A percentile compares a stretch with the other conserved stretches of the same genome.
Conservation (phyloP, 2,329 filamentous ascomycete genomes). For the Fusarium buxicola region DNA sequence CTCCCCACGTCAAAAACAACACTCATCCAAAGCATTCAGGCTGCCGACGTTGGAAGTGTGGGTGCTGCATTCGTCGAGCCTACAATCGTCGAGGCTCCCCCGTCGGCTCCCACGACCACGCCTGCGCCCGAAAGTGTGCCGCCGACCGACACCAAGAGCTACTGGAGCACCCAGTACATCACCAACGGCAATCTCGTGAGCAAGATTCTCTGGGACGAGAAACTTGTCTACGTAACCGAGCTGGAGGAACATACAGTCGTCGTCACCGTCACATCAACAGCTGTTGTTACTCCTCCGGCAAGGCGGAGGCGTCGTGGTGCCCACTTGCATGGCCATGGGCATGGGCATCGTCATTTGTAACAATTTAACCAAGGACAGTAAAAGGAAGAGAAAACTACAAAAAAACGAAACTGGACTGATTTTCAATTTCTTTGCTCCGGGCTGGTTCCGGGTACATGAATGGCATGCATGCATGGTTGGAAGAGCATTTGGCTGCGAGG, state of each 20-base stretch:
- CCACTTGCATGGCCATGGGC: conserved; percentile 54
- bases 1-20: conserved; percentile 13
- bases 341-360: conserved; percentile 46
- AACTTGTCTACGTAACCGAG: conserved; percentile 64
- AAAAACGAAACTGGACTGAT: conserved; percentile 34
- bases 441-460: conserved; percentile 52
- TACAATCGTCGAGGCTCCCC: conserved; percentile 14
- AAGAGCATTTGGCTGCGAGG: conserved; percentile 51
- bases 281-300: conserved; percentile 32
- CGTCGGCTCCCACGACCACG: conserved; percentile 37
- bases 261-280: conserved; percentile 52
- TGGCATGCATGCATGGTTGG: conserved; percentile 51
- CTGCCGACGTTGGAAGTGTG: conserved; percentile 19
- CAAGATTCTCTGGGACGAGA: conserved; percentile 69
- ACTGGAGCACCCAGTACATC: conserved; percentile 63
- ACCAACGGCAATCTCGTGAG: conserved; percentile 63
- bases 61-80: conserved; percentile 27
- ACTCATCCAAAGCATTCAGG: conserved; percentile 18
- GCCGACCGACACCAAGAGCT: conserved; percentile 50
- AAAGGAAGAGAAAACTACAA: conserved; percentile 11
- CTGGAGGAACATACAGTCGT: conserved; percentile 56
- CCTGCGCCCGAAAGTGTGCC: conserved; percentile 41
- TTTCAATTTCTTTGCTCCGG: conserved; percentile 47
- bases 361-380: conserved; percentile 24
- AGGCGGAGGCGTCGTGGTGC: conserved; percentile 46